These are phyloP conservation scores for Oenanthe sinensis DNA, from an alignment of 129 eudicot species.

Conservation along the genomic window DNA sequence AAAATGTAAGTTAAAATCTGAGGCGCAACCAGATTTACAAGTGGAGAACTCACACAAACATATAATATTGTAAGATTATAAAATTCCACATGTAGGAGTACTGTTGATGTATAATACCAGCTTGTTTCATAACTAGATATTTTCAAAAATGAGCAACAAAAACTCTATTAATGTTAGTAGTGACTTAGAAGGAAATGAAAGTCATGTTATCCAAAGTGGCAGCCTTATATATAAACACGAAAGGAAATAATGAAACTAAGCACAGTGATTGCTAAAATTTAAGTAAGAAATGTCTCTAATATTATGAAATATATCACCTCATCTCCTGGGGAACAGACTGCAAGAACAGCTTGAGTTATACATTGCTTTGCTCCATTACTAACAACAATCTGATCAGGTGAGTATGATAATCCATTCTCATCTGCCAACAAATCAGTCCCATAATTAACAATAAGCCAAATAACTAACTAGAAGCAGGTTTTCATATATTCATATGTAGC, in stretches of 20 bases:
- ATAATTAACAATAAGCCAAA: neutral
- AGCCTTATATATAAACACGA: neutral
- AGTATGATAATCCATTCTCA: slow-evolving; percentile 75
- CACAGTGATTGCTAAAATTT: neutral
- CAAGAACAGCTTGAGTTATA: slow-evolving; percentile 82
- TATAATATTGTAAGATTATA: neutral
- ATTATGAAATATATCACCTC: slow-evolving; percentile 44
- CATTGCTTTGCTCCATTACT: slow-evolving; percentile 97
- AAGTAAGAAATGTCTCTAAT: neutral
- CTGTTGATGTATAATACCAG: neutral
- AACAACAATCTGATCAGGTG: slow-evolving; percentile 88
- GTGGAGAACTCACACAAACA: neutral
- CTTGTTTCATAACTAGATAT: neutral
- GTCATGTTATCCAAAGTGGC: neutral
- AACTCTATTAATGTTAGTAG: neutral
- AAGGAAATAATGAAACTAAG: neutral
- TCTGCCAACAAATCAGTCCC: slow-evolving; percentile 30
- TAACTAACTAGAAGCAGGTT: neutral
- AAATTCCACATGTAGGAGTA: neutral
- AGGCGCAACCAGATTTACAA: neutral
- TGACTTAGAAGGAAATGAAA: neutral
- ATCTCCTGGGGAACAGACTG: slow-evolving; percentile 98
- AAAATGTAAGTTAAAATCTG: neutral
- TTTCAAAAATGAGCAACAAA: neutral
- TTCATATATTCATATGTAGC: neutral